phyloP scores from a whole-genome alignment of 2,329 filamentous ascomycete genomes.

The Tolypocladium capitatum region DNA sequence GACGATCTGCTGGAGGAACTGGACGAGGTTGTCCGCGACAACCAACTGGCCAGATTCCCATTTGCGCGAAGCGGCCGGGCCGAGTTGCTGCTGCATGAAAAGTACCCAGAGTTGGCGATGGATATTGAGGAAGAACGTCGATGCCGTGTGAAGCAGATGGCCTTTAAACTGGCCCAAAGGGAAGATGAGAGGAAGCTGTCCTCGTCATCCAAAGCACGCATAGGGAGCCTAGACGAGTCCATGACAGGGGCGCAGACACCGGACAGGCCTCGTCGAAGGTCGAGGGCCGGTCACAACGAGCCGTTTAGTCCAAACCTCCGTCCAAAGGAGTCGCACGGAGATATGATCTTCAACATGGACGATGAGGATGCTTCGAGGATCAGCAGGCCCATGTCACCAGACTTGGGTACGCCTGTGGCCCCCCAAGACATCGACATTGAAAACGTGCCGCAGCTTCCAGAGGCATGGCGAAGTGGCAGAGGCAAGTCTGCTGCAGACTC shows the following conservation, averaged over 20 bases:
- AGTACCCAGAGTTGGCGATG: constrained; percentile 46
- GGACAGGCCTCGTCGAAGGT: constrained; percentile 33
- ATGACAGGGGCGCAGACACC: constrained; percentile 24
- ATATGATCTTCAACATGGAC: constrained; percentile 92
- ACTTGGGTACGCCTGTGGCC: constrained; percentile 6
- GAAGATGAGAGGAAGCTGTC: constrained; percentile 53
- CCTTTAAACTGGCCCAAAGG: constrained; percentile 47
- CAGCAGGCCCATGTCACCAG: constrained; percentile 16
- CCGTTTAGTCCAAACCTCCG: constrained; percentile 53
- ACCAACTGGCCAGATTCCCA: constrained; percentile 67
- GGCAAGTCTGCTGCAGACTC: constrained; percentile 1
- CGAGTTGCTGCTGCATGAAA: constrained; percentile 51
- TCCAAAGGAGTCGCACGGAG: constrained; percentile 53
- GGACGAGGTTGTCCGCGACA: constrained; percentile 65
- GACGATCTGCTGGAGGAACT: constrained; percentile 70
- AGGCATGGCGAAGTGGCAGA: constrained; percentile 13
- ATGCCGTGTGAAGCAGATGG: constrained; percentile 63
- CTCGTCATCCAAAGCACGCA: constrained; percentile 45
- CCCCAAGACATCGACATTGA: constrained; percentile 13
- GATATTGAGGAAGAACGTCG: constrained; percentile 58
- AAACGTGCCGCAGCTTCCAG: constrained; percentile 15
- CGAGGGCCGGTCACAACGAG: constrained; percentile 36
- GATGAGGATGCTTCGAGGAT: constrained; percentile 43
- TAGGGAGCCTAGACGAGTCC: constrained; percentile 53
- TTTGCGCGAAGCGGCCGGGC: constrained; percentile 64